Conservation (phyloP, 2,329 filamentous ascomycete species). For the Hortaea werneckii region DNA sequence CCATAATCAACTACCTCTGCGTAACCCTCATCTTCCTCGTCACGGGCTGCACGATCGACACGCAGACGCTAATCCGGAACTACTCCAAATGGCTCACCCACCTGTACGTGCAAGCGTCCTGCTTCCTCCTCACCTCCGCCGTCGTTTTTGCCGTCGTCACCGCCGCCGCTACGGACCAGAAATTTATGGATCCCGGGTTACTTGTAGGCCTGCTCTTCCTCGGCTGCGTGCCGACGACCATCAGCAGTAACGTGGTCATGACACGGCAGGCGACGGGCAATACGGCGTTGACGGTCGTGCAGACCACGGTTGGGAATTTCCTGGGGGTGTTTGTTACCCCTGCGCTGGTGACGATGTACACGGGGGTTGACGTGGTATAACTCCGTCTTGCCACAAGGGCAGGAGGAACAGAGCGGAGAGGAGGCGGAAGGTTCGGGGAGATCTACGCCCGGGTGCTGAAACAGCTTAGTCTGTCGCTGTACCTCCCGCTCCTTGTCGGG, state of each 20-base stretch:
- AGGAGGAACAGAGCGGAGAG: constrained; percentile 37
- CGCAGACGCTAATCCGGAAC: constrained; percentile 50
- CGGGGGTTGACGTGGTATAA: too few relatives aligned
- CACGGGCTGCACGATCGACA: constrained; percentile 59
- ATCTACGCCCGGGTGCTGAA: constrained; percentile 60
- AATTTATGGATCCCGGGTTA: constrained; percentile 52
- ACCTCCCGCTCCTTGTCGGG: constrained; percentile 52
- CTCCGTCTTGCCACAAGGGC: too few relatives aligned
- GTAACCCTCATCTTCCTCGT: constrained; percentile 62
- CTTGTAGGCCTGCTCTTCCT: constrained; percentile 58
- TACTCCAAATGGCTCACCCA: constrained; percentile 59
- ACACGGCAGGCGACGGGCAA: constrained; percentile 59
- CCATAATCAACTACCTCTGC: constrained; percentile 53
- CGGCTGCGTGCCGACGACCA: constrained; percentile 61
- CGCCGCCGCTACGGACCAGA: constrained; percentile 37
- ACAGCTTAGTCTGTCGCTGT: constrained; percentile 57
- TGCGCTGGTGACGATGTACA: too few relatives aligned
- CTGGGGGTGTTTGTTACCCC: too few relatives aligned
- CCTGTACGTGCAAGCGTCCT: constrained; percentile 55
- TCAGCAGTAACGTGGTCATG: constrained; percentile 65
- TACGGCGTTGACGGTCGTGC: constrained; percentile 36
- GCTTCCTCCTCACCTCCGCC: constrained; percentile 56
- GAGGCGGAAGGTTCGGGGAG: constrained; percentile 43
- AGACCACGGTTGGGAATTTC: constrained; percentile 28
- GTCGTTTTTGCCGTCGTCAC: constrained; percentile 49